phyloP scores from a whole-genome alignment of 139 green algal species.

The Gonium pectorale region DNA sequence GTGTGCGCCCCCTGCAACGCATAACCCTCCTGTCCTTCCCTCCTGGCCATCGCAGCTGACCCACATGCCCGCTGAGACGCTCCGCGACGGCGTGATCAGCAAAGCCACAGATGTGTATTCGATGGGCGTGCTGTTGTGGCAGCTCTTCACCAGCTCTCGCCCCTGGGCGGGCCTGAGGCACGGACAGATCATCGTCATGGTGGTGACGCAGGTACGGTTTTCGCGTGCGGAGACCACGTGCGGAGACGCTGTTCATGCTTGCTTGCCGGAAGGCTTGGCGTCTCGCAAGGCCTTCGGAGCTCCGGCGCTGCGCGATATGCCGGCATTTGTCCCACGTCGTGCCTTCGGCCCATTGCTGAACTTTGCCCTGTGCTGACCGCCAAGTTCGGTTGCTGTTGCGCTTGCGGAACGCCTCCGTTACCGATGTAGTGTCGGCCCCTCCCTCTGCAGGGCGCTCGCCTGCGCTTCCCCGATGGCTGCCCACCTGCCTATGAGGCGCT shows the following conservation, averaged over 20 bases:
- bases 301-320: no score
- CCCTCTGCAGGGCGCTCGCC: constrained; percentile 21
- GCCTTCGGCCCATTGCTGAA: no score
- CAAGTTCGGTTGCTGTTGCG: not conserved
- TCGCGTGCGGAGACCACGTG: no score
- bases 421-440: no score
- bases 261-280: no score
- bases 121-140: constrained; percentile 64
- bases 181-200: constrained; percentile 50
- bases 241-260: no score
- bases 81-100: constrained; percentile 50
- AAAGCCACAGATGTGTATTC: constrained; percentile 51
- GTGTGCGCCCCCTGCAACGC: no score
- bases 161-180: constrained; percentile 57
- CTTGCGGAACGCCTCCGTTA: not conserved
- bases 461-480: constrained; percentile 19
- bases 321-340: no score
- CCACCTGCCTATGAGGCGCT: constrained; percentile 26
- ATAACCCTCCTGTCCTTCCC: not conserved
- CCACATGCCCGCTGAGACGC: constrained; percentile 55
- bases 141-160: constrained; percentile 53
- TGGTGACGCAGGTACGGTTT: constrained; percentile 17
- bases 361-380: no score
- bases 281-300: no score
- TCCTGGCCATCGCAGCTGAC: constrained; percentile 22